Evolutionary conservation across 495 filamentous ascomycete species (phyloP).

Genomic region (Friedmanniomyces simplex): DNA sequence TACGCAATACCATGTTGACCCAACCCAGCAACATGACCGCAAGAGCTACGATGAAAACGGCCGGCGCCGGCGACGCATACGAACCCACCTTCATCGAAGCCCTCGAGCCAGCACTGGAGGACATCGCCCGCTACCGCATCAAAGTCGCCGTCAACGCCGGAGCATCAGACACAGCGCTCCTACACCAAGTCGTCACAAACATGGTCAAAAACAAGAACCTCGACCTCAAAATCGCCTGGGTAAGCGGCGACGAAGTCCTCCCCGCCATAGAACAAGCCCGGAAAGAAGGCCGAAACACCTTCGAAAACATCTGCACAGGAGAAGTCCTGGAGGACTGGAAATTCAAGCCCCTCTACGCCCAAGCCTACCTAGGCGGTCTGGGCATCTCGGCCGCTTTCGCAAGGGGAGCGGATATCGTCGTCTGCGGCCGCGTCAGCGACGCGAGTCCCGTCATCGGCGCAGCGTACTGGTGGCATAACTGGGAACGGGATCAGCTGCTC

Average conservation of each 20-base stretch:
- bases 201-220: conserved; percentile 37
- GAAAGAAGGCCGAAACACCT: conserved; percentile 30
- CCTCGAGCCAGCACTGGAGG: conserved; percentile 40
- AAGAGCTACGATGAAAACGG: conserved; percentile 35
- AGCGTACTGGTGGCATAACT: conserved; percentile 32
- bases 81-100: conserved; percentile 45
- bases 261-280: conserved; percentile 34
- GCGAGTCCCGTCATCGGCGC: conserved; percentile 28
- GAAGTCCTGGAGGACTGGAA: conserved; percentile 39
- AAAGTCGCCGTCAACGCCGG: conserved; percentile 52
- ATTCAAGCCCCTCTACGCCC: conserved; percentile 45
- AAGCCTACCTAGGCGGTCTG: conserved; percentile 31
- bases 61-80: conserved; percentile 34
- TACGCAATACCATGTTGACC: too few species aligned
- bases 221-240: conserved; percentile 43
- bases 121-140: conserved; percentile 43
- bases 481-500: conserved; percentile 21
- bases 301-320: conserved; percentile 45
- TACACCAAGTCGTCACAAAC: conserved; percentile 37
- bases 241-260: conserved; percentile 45
- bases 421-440: conserved; percentile 33
- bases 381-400: conserved; percentile 30
- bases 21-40: conserved; percentile 37
- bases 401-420: conserved; percentile 32
- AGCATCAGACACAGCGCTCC: conserved; percentile 39